Conservation (phyloP, 1,284 basidiomycete genomes). For the Ustilago loliicola region DNA sequence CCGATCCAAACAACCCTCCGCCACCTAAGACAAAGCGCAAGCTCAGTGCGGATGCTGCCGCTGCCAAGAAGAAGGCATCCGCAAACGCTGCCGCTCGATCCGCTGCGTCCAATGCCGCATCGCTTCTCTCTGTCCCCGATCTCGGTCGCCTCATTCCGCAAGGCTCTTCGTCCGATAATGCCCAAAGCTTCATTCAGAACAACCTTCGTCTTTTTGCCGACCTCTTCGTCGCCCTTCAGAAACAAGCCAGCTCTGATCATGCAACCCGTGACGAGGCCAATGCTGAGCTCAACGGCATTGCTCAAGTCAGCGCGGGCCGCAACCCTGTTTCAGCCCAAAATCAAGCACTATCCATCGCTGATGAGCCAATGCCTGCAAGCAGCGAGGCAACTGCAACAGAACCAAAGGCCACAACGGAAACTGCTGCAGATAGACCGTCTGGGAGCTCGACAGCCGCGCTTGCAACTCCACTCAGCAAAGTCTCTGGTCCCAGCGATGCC, state of each 20-base stretch:
- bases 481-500: conserved; percentile 28
- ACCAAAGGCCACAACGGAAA: not conserved
- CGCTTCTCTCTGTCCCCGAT: conserved; percentile 45
- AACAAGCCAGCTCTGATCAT: conserved; percentile 40
- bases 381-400: not conserved
- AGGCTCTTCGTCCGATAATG: conserved; percentile 38
- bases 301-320: conserved; percentile 1
- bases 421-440: not conserved
- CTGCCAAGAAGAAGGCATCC: conserved; percentile 25
- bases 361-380: not conserved
- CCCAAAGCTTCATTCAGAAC: conserved; percentile 44
- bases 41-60: conserved; percentile 23
- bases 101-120: conserved; percentile 29
- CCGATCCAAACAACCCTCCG: conserved; percentile 32
- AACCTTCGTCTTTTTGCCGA: conserved; percentile 49
- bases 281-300: not conserved
- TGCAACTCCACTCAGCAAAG: conserved; percentile 3
- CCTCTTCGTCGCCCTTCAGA: conserved; percentile 52
- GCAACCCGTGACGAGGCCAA: conserved; percentile 14
- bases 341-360: not conserved
- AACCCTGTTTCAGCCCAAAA: not conserved
- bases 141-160: conserved; percentile 52
- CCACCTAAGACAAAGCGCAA: conserved; percentile 39
- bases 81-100: conserved; percentile 34
- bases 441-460: not conserved